Conservation (phyloP, 768 basidiomycete genomes). For the Leccinum variicolor region DNA sequence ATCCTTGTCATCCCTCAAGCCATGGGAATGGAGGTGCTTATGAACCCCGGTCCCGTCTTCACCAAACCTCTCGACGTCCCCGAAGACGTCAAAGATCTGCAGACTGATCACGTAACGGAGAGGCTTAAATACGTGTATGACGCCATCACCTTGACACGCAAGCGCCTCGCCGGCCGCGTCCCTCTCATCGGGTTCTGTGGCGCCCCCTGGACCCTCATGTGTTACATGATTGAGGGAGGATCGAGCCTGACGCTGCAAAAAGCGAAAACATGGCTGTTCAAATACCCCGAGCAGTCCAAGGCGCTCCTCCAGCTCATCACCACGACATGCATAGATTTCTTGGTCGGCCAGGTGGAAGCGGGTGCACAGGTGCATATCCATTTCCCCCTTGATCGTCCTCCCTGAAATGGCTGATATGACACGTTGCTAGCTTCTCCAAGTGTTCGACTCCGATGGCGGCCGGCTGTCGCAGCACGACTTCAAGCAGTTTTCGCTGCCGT, state of each 20-base stretch:
- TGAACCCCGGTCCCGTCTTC: slow-evolving; percentile 91
- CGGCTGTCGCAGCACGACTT: slow-evolving; percentile 92
- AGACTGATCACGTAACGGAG: slow-evolving; percentile 72
- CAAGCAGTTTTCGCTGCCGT: slow-evolving; percentile 75
- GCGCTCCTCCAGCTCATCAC: slow-evolving; percentile 76
- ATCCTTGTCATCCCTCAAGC: slow-evolving; percentile 98
- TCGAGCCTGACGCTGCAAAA: slow-evolving; percentile 88
- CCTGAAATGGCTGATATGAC: background rate
- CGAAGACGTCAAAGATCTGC: slow-evolving; percentile 63
- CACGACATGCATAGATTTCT: slow-evolving; percentile 83
- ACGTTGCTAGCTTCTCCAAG: slow-evolving; percentile 73
- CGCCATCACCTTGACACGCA: slow-evolving; percentile 83
- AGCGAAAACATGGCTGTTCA: slow-evolving; percentile 93
- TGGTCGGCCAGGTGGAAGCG: slow-evolving; percentile 91
- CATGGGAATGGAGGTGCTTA: slow-evolving; percentile 92
- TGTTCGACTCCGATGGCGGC: slow-evolving; percentile 96
- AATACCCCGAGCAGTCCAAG: slow-evolving; percentile 81
- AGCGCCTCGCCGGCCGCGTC: slow-evolving; percentile 79
- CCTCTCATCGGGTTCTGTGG: slow-evolving; percentile 97
- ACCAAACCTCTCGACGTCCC: slow-evolving; percentile 82
- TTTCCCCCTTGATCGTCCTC: too few species aligned
- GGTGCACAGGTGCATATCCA: slow-evolving; percentile 82
- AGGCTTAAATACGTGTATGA: slow-evolving; percentile 91
- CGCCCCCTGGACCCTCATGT: slow-evolving; percentile 97
- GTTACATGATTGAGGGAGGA: slow-evolving; percentile 98